These are phyloP conservation scores for Geotrichum ghanense DNA, from an alignment of 805 yeast species.

Conservation along the genomic window DNA sequence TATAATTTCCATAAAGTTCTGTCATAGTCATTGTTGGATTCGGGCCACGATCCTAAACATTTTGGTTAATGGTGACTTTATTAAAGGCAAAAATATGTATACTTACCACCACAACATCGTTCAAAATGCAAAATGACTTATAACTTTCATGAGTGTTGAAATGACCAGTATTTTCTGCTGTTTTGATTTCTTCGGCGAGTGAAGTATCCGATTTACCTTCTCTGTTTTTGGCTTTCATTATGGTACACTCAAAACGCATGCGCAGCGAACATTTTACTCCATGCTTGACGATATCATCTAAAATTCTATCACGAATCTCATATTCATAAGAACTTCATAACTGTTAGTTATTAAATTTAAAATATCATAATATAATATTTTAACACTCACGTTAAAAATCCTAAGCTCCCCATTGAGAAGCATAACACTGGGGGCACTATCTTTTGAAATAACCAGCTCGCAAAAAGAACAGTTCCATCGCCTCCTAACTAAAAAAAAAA, in stretches of 20 bases:
- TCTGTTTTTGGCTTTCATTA: conserved; percentile 26
- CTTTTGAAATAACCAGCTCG: conserved; percentile 74
- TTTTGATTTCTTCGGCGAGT: conserved; percentile 20
- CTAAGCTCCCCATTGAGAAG: conserved; percentile 82
- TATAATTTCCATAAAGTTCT: conserved; percentile 38
- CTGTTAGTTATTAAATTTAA: conserved; percentile 4
- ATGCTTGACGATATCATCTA: conserved; percentile 28
- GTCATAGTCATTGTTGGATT: conserved; percentile 40
- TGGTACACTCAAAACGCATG: conserved; percentile 40
- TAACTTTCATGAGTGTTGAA: conserved; percentile 21
- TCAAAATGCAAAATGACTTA: conserved; percentile 32
- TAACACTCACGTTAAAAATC: conserved; percentile 58
- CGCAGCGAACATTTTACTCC: conserved; percentile 39
- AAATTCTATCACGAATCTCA: conserved; percentile 25
- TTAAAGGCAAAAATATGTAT: background rate
- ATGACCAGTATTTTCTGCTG: conserved; percentile 8
- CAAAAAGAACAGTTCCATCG: conserved; percentile 89
- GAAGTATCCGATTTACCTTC: conserved; percentile 12
- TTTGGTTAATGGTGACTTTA: background rate
- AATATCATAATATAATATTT: no score
- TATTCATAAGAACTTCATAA: conserved; percentile 38
- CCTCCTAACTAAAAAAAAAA: conserved; percentile 69
- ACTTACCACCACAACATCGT: conserved; percentile 34
- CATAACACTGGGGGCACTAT: conserved; percentile 87
- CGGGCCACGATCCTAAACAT: conserved; percentile 35